Percentiles rank a stretch among this genome's conserved stretches.
Evolutionary conservation across 148 eudicot species (phyloP).

Genomic region (Camellia sinensis): DNA sequence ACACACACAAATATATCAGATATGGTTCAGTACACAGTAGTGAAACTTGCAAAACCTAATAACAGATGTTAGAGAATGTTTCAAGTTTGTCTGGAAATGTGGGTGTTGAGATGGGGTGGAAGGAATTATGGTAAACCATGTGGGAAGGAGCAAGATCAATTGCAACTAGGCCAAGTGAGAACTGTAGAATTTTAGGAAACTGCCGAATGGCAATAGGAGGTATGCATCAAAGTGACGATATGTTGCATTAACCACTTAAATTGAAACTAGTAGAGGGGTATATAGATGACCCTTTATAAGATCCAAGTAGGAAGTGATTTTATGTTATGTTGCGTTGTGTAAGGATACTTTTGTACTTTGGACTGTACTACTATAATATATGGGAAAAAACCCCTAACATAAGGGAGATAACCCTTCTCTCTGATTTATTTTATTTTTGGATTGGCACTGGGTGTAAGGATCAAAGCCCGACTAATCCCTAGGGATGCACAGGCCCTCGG

Average conservation of each 20-base stretch:
- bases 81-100: neutral
- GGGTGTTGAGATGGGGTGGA: neutral
- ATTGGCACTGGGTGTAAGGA: too few relatives aligned
- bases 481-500: too few relatives aligned
- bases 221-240: neutral
- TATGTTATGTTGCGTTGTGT: too few relatives aligned
- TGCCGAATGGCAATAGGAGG: neutral
- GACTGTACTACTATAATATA: too few relatives aligned
- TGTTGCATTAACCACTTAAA: neutral
- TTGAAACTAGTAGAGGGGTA: neutral
- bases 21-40: neutral
- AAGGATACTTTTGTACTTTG: too few relatives aligned
- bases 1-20: neutral
- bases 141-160: neutral
- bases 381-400: too few relatives aligned
- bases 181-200: neutral
- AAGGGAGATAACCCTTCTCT: too few relatives aligned
- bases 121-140: neutral
- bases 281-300: neutral
- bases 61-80: neutral
- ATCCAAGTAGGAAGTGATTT: neutral
- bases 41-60: neutral
- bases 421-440: too few relatives aligned
- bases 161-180: neutral
- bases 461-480: too few relatives aligned